Percentiles rank a stretch among this genome's conserved stretches.
Conservation (phyloP, 1,284 basidiomycete species). For the Tilletia walkeri region DNA sequence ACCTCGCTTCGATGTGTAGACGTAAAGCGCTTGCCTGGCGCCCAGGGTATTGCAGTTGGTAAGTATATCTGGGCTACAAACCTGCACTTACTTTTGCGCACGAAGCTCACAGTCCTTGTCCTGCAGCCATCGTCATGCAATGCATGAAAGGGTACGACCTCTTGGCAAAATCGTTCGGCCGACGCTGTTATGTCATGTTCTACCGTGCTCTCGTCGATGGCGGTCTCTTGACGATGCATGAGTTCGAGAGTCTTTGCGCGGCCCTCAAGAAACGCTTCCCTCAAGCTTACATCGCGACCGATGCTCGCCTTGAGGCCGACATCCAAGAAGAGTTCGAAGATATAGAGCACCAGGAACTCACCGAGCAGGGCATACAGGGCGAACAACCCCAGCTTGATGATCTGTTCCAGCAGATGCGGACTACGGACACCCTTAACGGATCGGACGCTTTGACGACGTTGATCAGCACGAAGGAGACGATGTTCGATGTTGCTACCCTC, state of each 20-base stretch:
- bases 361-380: background rate
- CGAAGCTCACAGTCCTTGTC: background rate
- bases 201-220: background rate
- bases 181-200: conserved; percentile 4
- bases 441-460: conserved; percentile 6
- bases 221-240: background rate
- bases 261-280: conserved; percentile 4
- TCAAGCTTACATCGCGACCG: conserved; percentile 9
- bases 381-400: background rate
- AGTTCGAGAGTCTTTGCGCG: conserved; percentile 3
- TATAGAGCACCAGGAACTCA: background rate
- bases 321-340: conserved; percentile 10
- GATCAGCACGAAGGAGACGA: conserved; percentile 5
- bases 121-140: background rate
- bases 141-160: background rate
- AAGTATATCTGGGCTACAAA: background rate
- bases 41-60: background rate
- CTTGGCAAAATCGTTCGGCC: background rate
- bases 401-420: conserved; percentile 11
- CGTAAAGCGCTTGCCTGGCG: background rate
- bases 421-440: background rate
- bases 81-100: background rate
- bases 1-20: background rate
- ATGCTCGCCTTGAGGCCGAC: background rate
- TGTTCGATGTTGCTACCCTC: conserved; percentile 9